phyloP scores from a whole-genome alignment of 805 yeast species.

The Candida dajiaensis region DNA sequence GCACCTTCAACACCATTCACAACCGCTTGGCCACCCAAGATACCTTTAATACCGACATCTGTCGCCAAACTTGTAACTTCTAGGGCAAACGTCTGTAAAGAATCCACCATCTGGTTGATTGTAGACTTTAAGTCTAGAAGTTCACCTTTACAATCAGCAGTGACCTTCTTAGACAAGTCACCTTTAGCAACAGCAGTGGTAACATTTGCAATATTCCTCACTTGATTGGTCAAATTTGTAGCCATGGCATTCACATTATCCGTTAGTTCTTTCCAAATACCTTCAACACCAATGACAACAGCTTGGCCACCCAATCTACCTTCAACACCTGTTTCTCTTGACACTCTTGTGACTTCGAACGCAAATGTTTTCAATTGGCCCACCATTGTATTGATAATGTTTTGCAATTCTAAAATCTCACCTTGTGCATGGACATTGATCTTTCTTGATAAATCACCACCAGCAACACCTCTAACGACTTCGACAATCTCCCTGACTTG shows the following conservation, averaged over 20 bases:
- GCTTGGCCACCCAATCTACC: conserved; percentile 91
- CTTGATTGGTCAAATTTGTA: conserved; percentile 82
- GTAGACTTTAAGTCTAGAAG: conserved; percentile 79
- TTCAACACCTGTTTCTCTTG: conserved; percentile 87
- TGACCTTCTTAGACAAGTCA: conserved; percentile 76
- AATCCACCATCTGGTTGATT: conserved; percentile 89
- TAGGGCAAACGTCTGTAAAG: conserved; percentile 78
- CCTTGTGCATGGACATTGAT: conserved; percentile 91
- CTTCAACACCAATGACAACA: conserved; percentile 83
- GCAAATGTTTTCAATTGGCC: conserved; percentile 84
- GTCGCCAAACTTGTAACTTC: conserved; percentile 90
- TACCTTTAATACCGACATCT: conserved; percentile 91
- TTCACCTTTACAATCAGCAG: conserved; percentile 88
- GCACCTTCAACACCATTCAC: conserved; percentile 86
- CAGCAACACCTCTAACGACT: conserved; percentile 83
- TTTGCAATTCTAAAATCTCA: conserved; percentile 77
- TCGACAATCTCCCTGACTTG: conserved; percentile 89
- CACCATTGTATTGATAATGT: conserved; percentile 88
- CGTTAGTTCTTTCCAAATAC: conserved; percentile 85
- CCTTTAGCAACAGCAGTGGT: conserved; percentile 90
- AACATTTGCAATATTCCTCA: conserved; percentile 82
- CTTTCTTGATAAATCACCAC: conserved; percentile 76
- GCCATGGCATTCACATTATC: conserved; percentile 93
- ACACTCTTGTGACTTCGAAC: conserved; percentile 81
- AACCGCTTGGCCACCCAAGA: conserved; percentile 86